phyloP scores from a whole-genome alignment of 2,329 filamentous ascomycete genomes.

The Penicillium sumatraense region DNA sequence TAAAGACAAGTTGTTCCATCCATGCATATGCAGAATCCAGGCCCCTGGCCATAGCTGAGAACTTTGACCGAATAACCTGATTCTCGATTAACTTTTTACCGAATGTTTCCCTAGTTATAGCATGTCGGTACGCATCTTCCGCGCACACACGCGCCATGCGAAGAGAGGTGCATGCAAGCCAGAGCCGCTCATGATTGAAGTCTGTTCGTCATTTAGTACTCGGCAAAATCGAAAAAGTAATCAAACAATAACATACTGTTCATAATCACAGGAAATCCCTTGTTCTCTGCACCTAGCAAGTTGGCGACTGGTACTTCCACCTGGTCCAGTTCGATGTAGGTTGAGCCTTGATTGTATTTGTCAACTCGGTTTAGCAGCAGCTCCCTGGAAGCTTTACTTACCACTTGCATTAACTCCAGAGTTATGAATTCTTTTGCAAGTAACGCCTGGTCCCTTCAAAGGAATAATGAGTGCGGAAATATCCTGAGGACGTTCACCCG shows the following conservation, averaged over 20 bases:
- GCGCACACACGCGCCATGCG: constrained; percentile 62
- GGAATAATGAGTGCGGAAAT: constrained; percentile 65
- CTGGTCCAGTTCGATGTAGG: constrained; percentile 74
- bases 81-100: constrained; percentile 60
- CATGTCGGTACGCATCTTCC: constrained; percentile 58
- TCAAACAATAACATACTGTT: constrained; percentile 50
- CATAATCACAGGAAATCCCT: constrained; percentile 76
- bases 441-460: constrained; percentile 54
- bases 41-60: constrained; percentile 58
- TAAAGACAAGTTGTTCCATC: constrained; percentile 62
- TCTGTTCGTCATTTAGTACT: constrained; percentile 31
- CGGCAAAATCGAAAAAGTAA: neutral
- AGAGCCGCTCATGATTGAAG: constrained; percentile 64
- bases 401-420: constrained; percentile 64
- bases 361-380: too few species aligned
- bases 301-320: constrained; percentile 72
- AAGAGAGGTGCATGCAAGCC: constrained; percentile 61
- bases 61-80: constrained; percentile 62
- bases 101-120: constrained; percentile 59
- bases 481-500: constrained; percentile 58
- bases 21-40: constrained; percentile 63
- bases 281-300: constrained; percentile 69
- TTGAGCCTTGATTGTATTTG: too few species aligned
- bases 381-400: neutral
- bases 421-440: constrained; percentile 58